Base-by-base conservation (phyloP, 129 eudicot genomes). In the Kitagawia praeruptora region DNA sequence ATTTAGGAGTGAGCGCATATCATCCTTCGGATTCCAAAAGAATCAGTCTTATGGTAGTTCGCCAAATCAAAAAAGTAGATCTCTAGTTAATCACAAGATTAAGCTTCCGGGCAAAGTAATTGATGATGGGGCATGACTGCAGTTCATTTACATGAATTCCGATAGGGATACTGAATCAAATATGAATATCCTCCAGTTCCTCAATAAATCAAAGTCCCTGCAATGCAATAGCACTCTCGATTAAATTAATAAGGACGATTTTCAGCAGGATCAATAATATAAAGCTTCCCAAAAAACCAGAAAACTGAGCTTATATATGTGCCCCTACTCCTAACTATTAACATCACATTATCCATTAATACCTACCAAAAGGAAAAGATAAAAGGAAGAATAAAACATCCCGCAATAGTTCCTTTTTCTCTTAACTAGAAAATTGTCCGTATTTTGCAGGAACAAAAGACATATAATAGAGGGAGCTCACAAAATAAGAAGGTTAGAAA, bases 151-250 rank as follows among this genome's bases (percentile, higher is more conserved):
- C 34, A 45, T 44, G 79, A 49, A 84, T 81, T 84, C 76, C 76
- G 80, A 76, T 73, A 75, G 61, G 78, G 70, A 75, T 74, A 80
- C 49, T 81, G 80, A 81, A 69, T 78, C 76, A 75, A 78, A 58
- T 49, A 48, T 41, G 74, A 53, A 75, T 13, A 78, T 67, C 73
- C 79, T 80, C 75, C 80, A 70, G 85, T 70, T 71, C 83, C 80
- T 75, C 83, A 72, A 80, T 75, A 87, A 66, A 86, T 75, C 84
- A 53, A 76, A 66, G 82, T 56, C 48, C 90, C 90, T 87, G 90
- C 90, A 84, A 84, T 77, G 86, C 71, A 80, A 84, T 70, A 82
- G 76, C 77, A 47, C 77, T 76, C 61, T 39, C 64, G 58, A 87
- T 87, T 84, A 28, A 74, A 87, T 31, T 75, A 79, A 64, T 78